A percentile compares a stretch with the other conserved stretches of the same genome.
phyloP scores from a whole-genome alignment of 2,329 filamentous ascomycete species.

The Cordyceps tenuipes region DNA sequence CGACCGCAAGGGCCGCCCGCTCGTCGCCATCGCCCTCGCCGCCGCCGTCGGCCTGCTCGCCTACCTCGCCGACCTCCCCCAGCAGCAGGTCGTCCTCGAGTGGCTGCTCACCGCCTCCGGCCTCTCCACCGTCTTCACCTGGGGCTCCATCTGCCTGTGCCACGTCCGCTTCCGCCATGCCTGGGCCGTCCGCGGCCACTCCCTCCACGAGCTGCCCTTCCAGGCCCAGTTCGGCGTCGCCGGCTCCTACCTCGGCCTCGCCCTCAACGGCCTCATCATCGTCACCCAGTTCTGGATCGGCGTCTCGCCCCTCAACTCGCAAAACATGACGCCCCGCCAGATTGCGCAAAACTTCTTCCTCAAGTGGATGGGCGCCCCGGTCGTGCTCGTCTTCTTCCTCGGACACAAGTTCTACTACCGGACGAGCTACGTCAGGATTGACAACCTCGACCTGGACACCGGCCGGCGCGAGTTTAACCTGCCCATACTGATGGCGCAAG shows the following conservation, averaged over 20 bases:
- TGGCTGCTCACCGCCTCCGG: constrained; percentile 66
- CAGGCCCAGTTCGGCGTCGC: constrained; percentile 60
- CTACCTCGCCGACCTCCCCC: constrained; percentile 56
- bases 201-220: constrained; percentile 65
- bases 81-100: constrained; percentile 54
- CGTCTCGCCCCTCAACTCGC: constrained; percentile 57
- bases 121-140: constrained; percentile 61
- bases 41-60: constrained; percentile 58
- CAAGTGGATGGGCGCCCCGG: constrained; percentile 54
- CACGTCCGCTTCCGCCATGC: constrained; percentile 58
- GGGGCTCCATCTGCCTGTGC: constrained; percentile 54
- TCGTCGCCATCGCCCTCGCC: constrained; percentile 57
- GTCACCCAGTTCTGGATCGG: constrained; percentile 75
- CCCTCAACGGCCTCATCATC: constrained; percentile 63
- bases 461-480: constrained; percentile 73
- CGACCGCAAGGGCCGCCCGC: constrained; percentile 65
- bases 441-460: constrained; percentile 72
- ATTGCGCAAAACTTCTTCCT: constrained; percentile 58
- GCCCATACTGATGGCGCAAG: constrained; percentile 62
- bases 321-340: constrained; percentile 29
- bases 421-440: constrained; percentile 53
- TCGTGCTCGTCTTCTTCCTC: constrained; percentile 56
- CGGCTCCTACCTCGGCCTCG: constrained; percentile 70
- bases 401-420: constrained; percentile 62
- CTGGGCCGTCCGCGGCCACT: constrained; percentile 52